A percentile compares a stretch with the other conserved stretches of the same genome.
phyloP scores from a whole-genome alignment of 495 filamentous ascomycete genomes.

The Penicillium coffeae region DNA sequence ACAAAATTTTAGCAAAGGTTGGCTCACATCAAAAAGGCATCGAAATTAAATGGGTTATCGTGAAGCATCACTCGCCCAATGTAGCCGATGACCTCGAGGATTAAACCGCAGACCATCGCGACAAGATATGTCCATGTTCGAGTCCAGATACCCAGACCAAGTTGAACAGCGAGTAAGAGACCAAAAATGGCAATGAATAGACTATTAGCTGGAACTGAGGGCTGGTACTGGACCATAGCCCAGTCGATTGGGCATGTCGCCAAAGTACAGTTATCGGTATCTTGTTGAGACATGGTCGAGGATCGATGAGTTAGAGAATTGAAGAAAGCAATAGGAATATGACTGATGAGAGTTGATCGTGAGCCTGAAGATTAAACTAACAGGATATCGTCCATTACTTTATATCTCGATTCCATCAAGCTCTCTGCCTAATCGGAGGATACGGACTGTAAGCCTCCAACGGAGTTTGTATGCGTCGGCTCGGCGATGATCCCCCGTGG shows the following conservation, averaged over 20 bases:
- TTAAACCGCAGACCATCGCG: constrained; percentile 20
- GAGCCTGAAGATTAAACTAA: no score
- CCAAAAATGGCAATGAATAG: constrained; percentile 31
- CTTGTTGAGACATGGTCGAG: no score
- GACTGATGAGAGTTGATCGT: no score
- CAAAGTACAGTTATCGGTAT: constrained; percentile 26
- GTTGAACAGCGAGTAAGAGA: constrained; percentile 27
- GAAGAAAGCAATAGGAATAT: no score
- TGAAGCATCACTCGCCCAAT: constrained; percentile 35
- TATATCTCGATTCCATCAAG: no score
- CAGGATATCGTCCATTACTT: no score
- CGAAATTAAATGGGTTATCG: constrained; percentile 32
- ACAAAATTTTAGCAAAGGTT: constrained; percentile 2
- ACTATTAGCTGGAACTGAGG: constrained; percentile 31
- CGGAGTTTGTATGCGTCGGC: no score
- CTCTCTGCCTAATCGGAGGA: no score
- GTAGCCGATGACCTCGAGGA: constrained; percentile 42
- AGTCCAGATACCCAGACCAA: constrained; percentile 23
- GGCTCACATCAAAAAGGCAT: constrained; percentile 31
- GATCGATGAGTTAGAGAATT: no score
- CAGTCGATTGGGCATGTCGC: constrained; percentile 28
- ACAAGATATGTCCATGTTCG: constrained; percentile 29
- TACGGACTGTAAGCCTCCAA: no score
- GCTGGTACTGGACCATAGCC: constrained; percentile 34
- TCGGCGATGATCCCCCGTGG: no score